Evolutionary conservation across 768 basidiomycete genomes (phyloP), one percentile per base, ranked within the genome.

Genomic region (Lactarius pseudohatsudake): DNA sequence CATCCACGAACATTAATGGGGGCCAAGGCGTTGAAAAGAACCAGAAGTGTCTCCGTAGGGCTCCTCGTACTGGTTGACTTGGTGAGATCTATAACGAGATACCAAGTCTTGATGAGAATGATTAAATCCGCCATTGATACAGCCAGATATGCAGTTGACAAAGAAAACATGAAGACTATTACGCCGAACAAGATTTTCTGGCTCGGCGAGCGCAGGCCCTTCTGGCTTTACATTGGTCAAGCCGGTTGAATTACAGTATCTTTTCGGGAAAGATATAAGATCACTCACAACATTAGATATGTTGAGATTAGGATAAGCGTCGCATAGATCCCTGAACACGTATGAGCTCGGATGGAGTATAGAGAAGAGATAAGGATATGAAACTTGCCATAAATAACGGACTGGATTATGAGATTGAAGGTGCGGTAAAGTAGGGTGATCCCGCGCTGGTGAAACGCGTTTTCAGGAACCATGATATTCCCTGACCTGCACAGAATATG

Each of bases 141-240:
- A 15, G 9, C 30, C 36, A 34, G 36, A 2, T 34, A 38, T 10
- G 57, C 36, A 6, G 57, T 58, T 18, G 34, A 58, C 34, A 58
- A n/a, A 1, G 34, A 58, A 26, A 58, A 58, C 57, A 58, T 58
- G 57, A 58, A 58, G n/a, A 58, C 34, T 36, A 26, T 38, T 0
- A 58, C 36, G 36, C 32, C 57, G 34, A 58, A 38, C 34, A 58
- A 5, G 11, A 38, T 15, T 26, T 36, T 58, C 57, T 58, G 57
- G 34, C 18, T 34, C 16, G 3, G 36, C 2, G n/a, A 20, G 36
- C 6, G 57, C 36, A 58, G n/a, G 20, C 57, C 57, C 36, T 58
- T 58, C 20, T 15, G n/a, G n/a, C 57, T 58, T 20, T 22, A 38
- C 34, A 56, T 22, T 28, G 4, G 36, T 36, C 36, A 10, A 9